phyloP scores from a whole-genome alignment of 176 grass and related monocot genomes.

The Paspalum vaginatum region DNA sequence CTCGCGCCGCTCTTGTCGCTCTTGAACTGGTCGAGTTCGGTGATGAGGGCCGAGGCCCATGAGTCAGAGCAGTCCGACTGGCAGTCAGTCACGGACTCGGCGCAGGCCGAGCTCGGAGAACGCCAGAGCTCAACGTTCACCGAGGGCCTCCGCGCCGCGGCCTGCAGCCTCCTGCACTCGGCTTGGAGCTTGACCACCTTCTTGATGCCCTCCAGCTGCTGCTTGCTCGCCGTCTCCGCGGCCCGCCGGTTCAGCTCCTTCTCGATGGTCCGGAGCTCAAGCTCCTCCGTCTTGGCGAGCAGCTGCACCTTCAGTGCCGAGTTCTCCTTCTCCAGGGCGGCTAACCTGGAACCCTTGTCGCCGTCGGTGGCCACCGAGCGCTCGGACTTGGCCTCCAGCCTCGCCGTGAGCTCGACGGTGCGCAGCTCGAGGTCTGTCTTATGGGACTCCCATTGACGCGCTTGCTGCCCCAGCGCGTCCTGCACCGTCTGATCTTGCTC shows the following conservation, averaged over 20 bases:
- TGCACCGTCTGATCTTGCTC: slow-evolving; percentile 70
- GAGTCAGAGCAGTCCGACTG: slow-evolving; percentile 80
- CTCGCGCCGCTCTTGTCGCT: slow-evolving; percentile 60
- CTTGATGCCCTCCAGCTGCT: slow-evolving; percentile 81
- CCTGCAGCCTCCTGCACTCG: slow-evolving; percentile 75
- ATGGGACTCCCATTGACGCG: slow-evolving; percentile 63
- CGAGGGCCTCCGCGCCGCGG: slow-evolving; percentile 35
- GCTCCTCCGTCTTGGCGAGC: slow-evolving; percentile 45
- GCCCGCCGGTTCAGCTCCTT: slow-evolving; percentile 78
- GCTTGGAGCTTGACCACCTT: slow-evolving; percentile 73
- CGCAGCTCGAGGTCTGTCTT: slow-evolving; percentile 68
- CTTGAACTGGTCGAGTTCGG: slow-evolving; percentile 77
- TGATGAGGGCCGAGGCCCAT: slow-evolving; percentile 61
- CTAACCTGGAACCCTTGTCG: slow-evolving; percentile 48
- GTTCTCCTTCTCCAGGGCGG: slow-evolving; percentile 73
- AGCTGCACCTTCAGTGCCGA: slow-evolving; percentile 61
- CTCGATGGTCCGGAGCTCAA: slow-evolving; percentile 63
- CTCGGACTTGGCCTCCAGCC: slow-evolving; percentile 75
- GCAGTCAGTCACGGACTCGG: slow-evolving; percentile 63
- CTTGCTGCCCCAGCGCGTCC: slow-evolving; percentile 54
- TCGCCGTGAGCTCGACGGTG: slow-evolving; percentile 65
- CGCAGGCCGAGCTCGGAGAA: slow-evolving; percentile 36
- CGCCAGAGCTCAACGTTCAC: slow-evolving; percentile 32
- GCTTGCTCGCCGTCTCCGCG: slow-evolving; percentile 87
- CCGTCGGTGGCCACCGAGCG: slow-evolving; percentile 32